Evolutionary conservation across 1,139 yeast species (phyloP).

Genomic region (Eremothecium gossypii): DNA sequence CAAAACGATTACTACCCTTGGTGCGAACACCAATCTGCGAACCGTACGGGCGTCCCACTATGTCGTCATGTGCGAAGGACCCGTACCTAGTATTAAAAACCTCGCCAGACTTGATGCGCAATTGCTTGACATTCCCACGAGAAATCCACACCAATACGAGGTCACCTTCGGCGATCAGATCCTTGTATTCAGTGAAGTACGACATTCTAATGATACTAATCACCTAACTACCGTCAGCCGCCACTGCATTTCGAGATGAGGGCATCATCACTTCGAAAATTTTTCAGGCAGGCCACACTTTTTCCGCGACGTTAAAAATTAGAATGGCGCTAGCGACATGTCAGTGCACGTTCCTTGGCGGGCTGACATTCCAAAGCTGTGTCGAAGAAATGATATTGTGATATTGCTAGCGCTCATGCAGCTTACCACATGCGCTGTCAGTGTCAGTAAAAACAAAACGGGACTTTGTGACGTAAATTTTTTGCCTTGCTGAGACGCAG

Average conservation of each 20-base stretch:
- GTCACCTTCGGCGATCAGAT: conserved; percentile 68
- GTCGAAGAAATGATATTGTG: too few species aligned
- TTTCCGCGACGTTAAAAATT: background rate
- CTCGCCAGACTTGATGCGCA: conserved; percentile 50
- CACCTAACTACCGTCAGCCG: too few species aligned
- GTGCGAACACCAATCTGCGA: conserved; percentile 68
- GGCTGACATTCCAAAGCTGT: too few species aligned
- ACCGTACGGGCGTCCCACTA: conserved; percentile 80
- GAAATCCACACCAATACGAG: conserved; percentile 79
- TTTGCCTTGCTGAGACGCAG: too few species aligned
- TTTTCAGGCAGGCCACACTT: background rate
- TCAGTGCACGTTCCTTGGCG: too few species aligned
- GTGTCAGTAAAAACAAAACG: too few species aligned
- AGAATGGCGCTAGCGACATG: too few species aligned
- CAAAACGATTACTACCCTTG: conserved; percentile 48
- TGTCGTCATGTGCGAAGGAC: conserved; percentile 66
- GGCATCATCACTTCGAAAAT: conserved; percentile 2
- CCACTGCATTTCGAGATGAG: too few species aligned
- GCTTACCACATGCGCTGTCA: too few species aligned
- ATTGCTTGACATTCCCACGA: conserved; percentile 69
- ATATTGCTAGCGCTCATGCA: too few species aligned
- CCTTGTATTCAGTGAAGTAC: conserved; percentile 24
- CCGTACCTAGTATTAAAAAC: conserved; percentile 81
- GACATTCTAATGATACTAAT: conserved; percentile 10
- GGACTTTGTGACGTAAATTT: too few species aligned